Conservation (phyloP, 1,284 basidiomycete genomes). For the Microbotryum silenes-acaulis region DNA sequence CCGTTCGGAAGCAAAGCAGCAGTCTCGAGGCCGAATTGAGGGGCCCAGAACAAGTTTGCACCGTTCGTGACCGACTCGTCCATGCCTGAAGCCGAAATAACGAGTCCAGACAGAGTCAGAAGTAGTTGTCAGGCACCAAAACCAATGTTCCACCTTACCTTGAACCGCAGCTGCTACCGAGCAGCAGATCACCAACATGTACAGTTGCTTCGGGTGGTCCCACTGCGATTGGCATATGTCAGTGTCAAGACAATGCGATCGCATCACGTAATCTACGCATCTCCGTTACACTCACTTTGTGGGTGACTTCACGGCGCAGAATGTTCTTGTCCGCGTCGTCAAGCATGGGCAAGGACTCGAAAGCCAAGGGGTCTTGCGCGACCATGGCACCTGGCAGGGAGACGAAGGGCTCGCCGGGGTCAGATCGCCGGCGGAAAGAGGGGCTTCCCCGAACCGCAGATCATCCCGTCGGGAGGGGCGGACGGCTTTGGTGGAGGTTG, state of each 20-base stretch:
- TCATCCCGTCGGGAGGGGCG: too few relatives aligned
- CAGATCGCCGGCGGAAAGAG: not conserved
- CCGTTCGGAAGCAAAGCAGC: not conserved
- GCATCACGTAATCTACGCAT: too few relatives aligned
- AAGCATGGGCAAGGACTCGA: constrained; percentile 34
- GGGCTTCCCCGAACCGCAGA: too few relatives aligned
- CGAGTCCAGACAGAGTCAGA: constrained; percentile 16
- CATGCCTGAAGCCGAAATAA: constrained; percentile 21
- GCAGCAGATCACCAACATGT: constrained; percentile 34
- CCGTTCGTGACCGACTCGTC: constrained; percentile 40
- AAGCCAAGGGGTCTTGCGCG: constrained; percentile 30
- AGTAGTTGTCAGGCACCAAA: constrained; percentile 17
- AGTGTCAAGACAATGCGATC: constrained; percentile 27
- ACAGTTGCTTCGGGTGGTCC: constrained; percentile 43
- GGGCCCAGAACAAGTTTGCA: constrained; percentile 28
- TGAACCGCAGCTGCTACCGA: constrained; percentile 39
- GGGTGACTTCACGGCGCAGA: constrained; percentile 31
- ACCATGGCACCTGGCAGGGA: constrained; percentile 14
- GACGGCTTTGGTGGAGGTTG: too few relatives aligned
- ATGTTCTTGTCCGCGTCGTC: constrained; percentile 35
- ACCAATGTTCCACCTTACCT: constrained; percentile 16
- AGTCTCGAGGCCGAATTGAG: constrained; percentile 27
- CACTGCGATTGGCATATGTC: constrained; percentile 31
- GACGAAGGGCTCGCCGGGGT: not conserved
- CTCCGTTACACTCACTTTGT: too few relatives aligned